Evolutionary conservation across 306 rosid genomes (phyloP), one percentile per base, ranked within the genome.

Genomic region (Carpinus fangiana): DNA sequence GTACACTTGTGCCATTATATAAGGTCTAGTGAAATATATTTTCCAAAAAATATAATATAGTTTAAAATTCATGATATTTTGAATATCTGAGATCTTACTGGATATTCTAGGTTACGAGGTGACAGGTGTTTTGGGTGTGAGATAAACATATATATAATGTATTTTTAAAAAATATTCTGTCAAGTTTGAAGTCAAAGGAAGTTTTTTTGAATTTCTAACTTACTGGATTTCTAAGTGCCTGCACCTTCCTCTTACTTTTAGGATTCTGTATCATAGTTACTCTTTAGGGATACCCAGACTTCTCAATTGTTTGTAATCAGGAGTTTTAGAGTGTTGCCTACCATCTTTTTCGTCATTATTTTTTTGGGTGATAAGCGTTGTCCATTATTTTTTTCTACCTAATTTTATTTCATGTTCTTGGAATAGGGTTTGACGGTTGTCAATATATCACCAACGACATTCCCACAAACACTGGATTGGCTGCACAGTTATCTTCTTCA

Each of bases 391-490:
- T 31, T 61, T 23, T 9, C 69, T 41, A 41, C 47, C 12, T 64
- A 16, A 64, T 64, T 14, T 38, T 17, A 20, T 38, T 66, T 3
- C 10, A 66, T 72, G 61, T 53, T 80, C 52, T 61, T 80, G 83
- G 78, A 74, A 76, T 86, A 95, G 98, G 98, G 98, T 76, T 86
- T 95, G 86, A 86, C 86, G 4, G 98, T 90, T 41, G 98, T 89
- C 80, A 93, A 86, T 70, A 93, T 92, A 76, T 91, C 98, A 10
- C 92, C 98, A 56, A 91, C 98, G 62, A 88, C 96, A 75, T 92
- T 92, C 87, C 96, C 97, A 23, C 98, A 93, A 77, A 87, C 96
- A 75, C 79, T 95, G 88, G 98, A 95, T 88, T 90, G 92, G 98
- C 87, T 95, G 82, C 97, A 93, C 23, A 74, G 85, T 18, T 79